Base-by-base conservation (phyloP, 2,329 filamentous ascomycete genomes). In the Clathrospora elynae region DNA sequence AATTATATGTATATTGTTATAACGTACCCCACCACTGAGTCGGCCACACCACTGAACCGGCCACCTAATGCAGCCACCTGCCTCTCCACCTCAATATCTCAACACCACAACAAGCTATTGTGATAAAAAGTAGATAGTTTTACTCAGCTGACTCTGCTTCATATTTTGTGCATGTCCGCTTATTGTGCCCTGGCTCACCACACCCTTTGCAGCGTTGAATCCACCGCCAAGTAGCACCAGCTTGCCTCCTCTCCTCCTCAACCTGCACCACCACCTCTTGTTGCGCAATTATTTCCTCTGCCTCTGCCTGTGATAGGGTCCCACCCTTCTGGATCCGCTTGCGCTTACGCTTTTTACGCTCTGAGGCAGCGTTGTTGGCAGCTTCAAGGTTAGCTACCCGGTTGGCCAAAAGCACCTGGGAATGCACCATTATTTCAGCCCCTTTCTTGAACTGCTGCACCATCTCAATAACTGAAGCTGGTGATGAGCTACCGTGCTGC, bases 261-360 rank as follows among this genome's bases (percentile, higher is more conserved):
- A 23, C 10, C 6, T 23, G 20, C 20, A 6, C 6, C 6, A 6
- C 20, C 6, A 22, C 33, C 33, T 35, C 12, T 3, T 12, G 3
- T 20, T 36, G 6, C 28, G 34, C 24, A 5, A 36, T 23, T 36
- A 29, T 36, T 20, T 36, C 23, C 23, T 36, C 34, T 14, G 14
- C 16, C 12, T 9, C 24, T 36, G 23, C 24, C 23, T 36, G 28
- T 29, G 10, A 20, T 13, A 36, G 17, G 16, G 14, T 11, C 14
- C 24, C 6, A 20, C 11, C 14, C 24, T 36, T 28, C 23, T 36
- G 6, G 13, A 36, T 8, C 7, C 16, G 11, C 34, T 29, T 36
- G 5, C 29, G 28, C 16, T 36, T 36, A 28, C 34, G 34, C 16
- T 18, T 1, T 12, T n/a, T 36, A 22, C 23, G 17, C 34, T 28